Base-by-base conservation (phyloP, 768 basidiomycete species). In the Mycena leptocephala region DNA sequence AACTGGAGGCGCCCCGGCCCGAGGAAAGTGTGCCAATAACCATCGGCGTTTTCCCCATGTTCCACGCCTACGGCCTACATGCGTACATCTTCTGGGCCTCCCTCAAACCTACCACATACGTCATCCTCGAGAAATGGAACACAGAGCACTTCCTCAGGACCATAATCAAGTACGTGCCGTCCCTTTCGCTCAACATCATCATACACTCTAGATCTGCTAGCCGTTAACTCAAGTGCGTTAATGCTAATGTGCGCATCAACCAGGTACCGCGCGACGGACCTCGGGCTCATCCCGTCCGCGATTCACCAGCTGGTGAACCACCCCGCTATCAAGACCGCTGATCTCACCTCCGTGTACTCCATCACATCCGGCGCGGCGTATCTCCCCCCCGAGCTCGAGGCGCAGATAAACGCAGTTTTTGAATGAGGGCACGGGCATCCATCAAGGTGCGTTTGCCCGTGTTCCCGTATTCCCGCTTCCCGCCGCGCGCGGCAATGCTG, bases 61-160 rank as follows among this genome's bases (percentile, higher is more conserved):
- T 95, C 76, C 95, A 96, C 76, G 84, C 88, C 0, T 95, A 91
- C 77, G 95, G 90, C 2, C 85, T 94, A 20, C 89, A 93, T 70
- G 67, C 84, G 1, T 87, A 88, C 72, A 82, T 85, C 13, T 88
- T 95, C 81, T 89, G 90, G 28, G 77, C 86, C 0, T 88, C 92
- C 61, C 78, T 90, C 20, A 24, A 79, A 0, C 92, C 90, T 0
- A 72, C 75, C 13, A 93, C 93, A 0, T 64, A 88, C 3, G 82
- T 95, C 13, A 81, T 95, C 53, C 81, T 95, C 26, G 87, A 90
- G 0, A 87, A 86, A 70, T 96, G 94, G 94, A 88, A 92, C 74
- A 82, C 89, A 37, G 85, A 92, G 6, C 71, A 84, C 0, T 90
- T 87, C 13, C 82, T 95, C 0, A 85, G 89, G 33, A 80, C 86